Evolutionary conservation across 768 basidiomycete genomes (phyloP), one percentile per base, ranked within the genome.

Genomic region (Boletellus ananas): DNA sequence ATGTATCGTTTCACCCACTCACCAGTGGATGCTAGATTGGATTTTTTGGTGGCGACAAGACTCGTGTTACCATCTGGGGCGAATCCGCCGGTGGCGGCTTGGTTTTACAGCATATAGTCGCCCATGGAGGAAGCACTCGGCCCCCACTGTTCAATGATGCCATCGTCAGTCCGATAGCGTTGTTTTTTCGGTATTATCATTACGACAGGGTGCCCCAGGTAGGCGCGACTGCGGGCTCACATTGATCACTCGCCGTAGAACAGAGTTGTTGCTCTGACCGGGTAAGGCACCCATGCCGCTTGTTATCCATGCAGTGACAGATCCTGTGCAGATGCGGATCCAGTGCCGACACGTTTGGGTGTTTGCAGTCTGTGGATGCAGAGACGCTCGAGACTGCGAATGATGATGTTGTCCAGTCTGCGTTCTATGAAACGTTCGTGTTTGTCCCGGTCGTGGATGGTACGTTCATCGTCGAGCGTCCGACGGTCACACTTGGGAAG

Each of bases 401-500:
- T 48, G 18, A 42, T 4, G 45, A 69, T 12, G 55, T 78, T 14
- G 62, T 60, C 4, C 16, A 3, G 0, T 60, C 60, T 27, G 70
- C 57, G 7, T 73, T 77, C 58, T 74, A 54, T 45, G 76, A 72
- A 1, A 72, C 71, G 2, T 74, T 63, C 29, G 52, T 59, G 7
- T 75, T 74, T 36, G 64, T 69, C 11, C 77, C 78, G 0, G 77
- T 80, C 17, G 70, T 80, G 2, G 78, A 79, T 55, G 78, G 75
- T 4, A 65, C 58, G 1, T 74, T 77, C 49, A 75, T 79, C 34
- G 62, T 67, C 0, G 70, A 74, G 43, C 62, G 74, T 14, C 75
- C 78, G 6, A 74, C 66, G 0, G 49, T 68, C 41, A 63, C 72
- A 3, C 47, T 80, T 20, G 53, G 57, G 9, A 61, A 64, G 35